Evolutionary conservation across 495 filamentous ascomycete species (phyloP).

Genomic region (Neurospora sp.): DNA sequence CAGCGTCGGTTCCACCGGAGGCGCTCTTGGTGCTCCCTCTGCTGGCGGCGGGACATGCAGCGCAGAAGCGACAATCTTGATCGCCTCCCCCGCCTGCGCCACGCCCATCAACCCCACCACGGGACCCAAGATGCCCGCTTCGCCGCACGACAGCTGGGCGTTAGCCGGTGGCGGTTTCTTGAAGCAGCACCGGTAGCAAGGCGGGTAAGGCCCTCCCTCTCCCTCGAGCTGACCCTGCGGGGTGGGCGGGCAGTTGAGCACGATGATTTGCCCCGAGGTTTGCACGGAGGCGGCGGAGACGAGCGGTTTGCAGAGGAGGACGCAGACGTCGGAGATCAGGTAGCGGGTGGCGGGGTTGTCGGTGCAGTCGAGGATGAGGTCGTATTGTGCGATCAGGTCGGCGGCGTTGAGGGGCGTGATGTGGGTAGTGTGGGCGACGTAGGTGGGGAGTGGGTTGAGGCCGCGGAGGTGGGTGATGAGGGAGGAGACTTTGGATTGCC

Average conservation of each 20-base stretch:
- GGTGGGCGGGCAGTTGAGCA: constrained; percentile 58
- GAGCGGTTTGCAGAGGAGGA: constrained; percentile 66
- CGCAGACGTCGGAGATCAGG: constrained; percentile 81
- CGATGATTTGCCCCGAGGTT: constrained; percentile 82
- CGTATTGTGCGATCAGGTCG: constrained; percentile 55
- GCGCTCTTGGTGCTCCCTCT: constrained; percentile 2
- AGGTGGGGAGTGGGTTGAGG: constrained; percentile 59
- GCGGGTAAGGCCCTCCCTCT: constrained; percentile 36
- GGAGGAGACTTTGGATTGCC: constrained; percentile 73
- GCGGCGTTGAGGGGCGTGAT: constrained; percentile 56
- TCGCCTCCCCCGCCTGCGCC: constrained; percentile 77
- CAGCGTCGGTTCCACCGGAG: constrained; percentile 34
- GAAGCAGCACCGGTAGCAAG: constrained; percentile 93
- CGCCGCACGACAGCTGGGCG: constrained; percentile 71
- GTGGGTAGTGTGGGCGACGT: constrained; percentile 48
- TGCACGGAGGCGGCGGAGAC: constrained; percentile 81
- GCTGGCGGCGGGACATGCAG: constrained; percentile 11
- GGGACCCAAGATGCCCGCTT: constrained; percentile 84
- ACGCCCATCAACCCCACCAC: constrained; percentile 94
- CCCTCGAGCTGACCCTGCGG: constrained; percentile 24
- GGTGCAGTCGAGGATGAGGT: constrained; percentile 86
- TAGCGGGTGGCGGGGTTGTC: constrained; percentile 89
- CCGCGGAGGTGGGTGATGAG: constrained; percentile 55
- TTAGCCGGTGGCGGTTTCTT: constrained; percentile 73
- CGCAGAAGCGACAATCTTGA: constrained; percentile 59